Conservation (phyloP, 2,329 filamentous ascomycete genomes). For the Diaporthe vexans region DNA sequence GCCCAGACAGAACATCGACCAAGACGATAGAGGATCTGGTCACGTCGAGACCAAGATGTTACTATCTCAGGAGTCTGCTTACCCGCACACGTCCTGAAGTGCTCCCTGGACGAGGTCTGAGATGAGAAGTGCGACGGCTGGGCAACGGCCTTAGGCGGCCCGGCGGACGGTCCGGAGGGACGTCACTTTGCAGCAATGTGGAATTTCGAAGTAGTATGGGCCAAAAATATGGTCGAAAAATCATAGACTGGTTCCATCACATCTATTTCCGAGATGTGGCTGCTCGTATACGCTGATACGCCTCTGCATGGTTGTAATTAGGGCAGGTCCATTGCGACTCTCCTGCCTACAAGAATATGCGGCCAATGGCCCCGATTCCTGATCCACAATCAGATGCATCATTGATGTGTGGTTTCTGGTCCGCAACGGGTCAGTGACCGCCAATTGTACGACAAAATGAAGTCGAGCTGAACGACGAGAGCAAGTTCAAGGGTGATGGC, state of each 20-base stretch:
- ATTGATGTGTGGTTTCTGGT: neutral
- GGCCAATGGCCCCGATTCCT: neutral
- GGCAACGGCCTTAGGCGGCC: neutral
- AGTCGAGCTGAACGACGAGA: neutral
- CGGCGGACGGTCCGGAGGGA: neutral
- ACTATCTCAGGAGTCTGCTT: neutral
- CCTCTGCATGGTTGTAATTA: neutral
- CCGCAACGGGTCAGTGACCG: neutral
- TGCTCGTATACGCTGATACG: neutral
- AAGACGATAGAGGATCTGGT: neutral
- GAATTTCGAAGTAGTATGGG: neutral
- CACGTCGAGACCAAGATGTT: neutral
- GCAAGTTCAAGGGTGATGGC: neutral
- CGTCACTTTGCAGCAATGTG: neutral
- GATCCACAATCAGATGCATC: neutral
- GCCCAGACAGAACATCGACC: neutral
- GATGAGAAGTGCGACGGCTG: neutral
- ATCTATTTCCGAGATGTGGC: neutral
- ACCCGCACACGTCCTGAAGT: neutral
- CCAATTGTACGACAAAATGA: neutral
- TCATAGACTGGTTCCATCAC: neutral
- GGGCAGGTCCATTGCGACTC: neutral
- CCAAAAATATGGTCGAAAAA: neutral
- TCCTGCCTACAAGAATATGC: neutral
- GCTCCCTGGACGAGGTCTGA: neutral